phyloP scores from a whole-genome alignment of 208 protist species.

The Phytomonas francai region DNA sequence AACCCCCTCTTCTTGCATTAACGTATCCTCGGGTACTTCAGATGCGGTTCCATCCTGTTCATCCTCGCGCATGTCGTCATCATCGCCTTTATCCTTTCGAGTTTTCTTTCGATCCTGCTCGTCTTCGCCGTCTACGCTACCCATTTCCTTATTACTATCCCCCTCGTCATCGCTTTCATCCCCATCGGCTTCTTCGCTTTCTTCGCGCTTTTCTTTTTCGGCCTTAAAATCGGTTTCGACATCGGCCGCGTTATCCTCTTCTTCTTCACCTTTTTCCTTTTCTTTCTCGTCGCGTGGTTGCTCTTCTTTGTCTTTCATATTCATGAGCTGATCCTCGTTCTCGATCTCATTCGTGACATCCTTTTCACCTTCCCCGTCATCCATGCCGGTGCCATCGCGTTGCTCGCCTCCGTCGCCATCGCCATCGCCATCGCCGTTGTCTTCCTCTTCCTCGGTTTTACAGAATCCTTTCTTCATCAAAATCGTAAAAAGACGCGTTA shows the following conservation, averaged over 20 bases:
- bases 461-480: slow-evolving; percentile 94
- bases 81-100: slow-evolving; percentile 67
- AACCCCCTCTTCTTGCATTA: slow-evolving; percentile 17
- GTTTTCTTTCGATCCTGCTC: slow-evolving; percentile 78
- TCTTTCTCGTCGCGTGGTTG: slow-evolving; percentile 61
- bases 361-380: slow-evolving; percentile 97
- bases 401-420: slow-evolving; percentile 52
- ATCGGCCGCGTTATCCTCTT: slow-evolving; percentile 88
- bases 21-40: slow-evolving; percentile 79
- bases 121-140: slow-evolving; percentile 84
- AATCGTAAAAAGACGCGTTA: slow-evolving; percentile 84
- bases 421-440: slow-evolving; percentile 66
- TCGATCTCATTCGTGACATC: slow-evolving; percentile 98
- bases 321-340: slow-evolving; percentile 95
- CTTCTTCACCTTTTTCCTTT: slow-evolving; percentile 74
- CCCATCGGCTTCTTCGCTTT: slow-evolving; percentile 67
- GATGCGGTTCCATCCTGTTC: slow-evolving; percentile 53
- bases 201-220: slow-evolving; percentile 68
- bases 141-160: slow-evolving; percentile 74
- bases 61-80: slow-evolving; percentile 68
- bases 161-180: slow-evolving; percentile 54
- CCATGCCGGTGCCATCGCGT: slow-evolving; percentile 96
- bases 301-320: slow-evolving; percentile 89
- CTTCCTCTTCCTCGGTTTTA: slow-evolving; percentile 79
- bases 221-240: slow-evolving; percentile 81